A percentile compares a stretch with the other conserved stretches of the same genome.
phyloP scores from a whole-genome alignment of 345 rosid genomes.

The Pelargonium nanum region DNA sequence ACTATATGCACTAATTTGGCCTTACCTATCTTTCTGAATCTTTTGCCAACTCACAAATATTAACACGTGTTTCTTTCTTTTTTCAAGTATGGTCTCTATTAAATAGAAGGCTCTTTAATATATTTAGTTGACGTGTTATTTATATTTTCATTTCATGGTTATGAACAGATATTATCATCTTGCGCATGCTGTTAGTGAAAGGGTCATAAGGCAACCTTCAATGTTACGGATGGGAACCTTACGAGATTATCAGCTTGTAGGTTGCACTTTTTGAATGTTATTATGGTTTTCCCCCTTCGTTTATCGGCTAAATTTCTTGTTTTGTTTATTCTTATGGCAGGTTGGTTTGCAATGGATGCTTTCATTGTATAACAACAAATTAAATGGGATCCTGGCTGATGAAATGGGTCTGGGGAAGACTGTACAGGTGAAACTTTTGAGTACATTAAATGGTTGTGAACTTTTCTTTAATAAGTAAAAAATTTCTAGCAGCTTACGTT shows the following conservation, averaged over 20 bases:
- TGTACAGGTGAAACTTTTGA: slow-evolving; percentile 61
- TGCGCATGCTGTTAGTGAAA: slow-evolving; percentile 98
- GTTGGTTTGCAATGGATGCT: slow-evolving; percentile 99
- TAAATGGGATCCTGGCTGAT: slow-evolving; percentile 98
- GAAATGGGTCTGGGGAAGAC: slow-evolving; percentile 99
- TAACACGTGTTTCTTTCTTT: neutral
- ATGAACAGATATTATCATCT: slow-evolving; percentile 74
- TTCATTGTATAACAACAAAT: slow-evolving; percentile 91
- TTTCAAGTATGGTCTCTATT: neutral
- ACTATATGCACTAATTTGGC: neutral
- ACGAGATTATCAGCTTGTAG: slow-evolving; percentile 98
- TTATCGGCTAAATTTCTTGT: slow-evolving; percentile 10
- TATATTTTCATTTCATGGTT: neutral
- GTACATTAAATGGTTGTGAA: neutral
- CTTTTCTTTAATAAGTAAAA: neutral
- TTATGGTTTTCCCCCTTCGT: slow-evolving; percentile 4
- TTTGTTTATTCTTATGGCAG: slow-evolving; percentile 30
- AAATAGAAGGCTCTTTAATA: neutral
- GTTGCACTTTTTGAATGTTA: slow-evolving; percentile 19
- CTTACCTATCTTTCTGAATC: neutral
- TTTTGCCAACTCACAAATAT: neutral
- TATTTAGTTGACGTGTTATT: slow-evolving; percentile 1
- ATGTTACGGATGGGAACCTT: slow-evolving; percentile 90
- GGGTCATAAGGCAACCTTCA: slow-evolving; percentile 83
- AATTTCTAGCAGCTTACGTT: neutral